Evolutionary conservation across 2,329 filamentous ascomycete genomes (phyloP), one percentile per base, ranked within the genome.

Genomic region (Aspergillus luchuensis): DNA sequence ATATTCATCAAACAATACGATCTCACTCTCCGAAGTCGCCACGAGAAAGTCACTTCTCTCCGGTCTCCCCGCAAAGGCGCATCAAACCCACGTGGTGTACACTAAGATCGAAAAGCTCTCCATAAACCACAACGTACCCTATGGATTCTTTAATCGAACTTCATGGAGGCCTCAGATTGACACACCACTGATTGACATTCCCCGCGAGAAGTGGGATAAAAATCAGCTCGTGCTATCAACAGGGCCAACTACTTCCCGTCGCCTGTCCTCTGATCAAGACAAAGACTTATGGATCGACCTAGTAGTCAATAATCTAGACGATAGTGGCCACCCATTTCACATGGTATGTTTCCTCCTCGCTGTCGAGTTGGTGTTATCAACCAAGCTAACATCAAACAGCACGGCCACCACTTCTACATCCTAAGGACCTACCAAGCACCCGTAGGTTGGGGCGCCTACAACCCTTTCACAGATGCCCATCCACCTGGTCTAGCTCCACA

Each of bases 241-340:
- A 5, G 47, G 47, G n/a, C 6, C 61, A 63, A 30, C 59, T 67
- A 3, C 63, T 68, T 38, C 49, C 1, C 56, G 5, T 17, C 8
- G 3, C 10, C 19, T 23, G 15, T 19, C 21, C 11, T 19, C 17
- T 4, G 39, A 17, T 1, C 15, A 5, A 2, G 38, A 58, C 5
- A 17, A 25, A 0, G 23, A 30, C 5, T 54, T 52, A 28, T 84
- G 81, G 80, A 70, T 82, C 1, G 81, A 83, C 62, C 64, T 83
- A 1, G 72, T 82, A 3, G 70, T 83, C 51, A 84, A 84, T 63
- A 84, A 84, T 57, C 70, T 82, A 15, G 81, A 84, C 58, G 81
- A 83, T 43, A 79, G 78, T 6, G 71, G 74, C 0, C 82, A 84
- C 64, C 81, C 82, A 0, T 83, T 83, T 59, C 82, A 84, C 64